Base-by-base conservation (phyloP, 805 yeast species). In the Ascoidea asiatica region DNA sequence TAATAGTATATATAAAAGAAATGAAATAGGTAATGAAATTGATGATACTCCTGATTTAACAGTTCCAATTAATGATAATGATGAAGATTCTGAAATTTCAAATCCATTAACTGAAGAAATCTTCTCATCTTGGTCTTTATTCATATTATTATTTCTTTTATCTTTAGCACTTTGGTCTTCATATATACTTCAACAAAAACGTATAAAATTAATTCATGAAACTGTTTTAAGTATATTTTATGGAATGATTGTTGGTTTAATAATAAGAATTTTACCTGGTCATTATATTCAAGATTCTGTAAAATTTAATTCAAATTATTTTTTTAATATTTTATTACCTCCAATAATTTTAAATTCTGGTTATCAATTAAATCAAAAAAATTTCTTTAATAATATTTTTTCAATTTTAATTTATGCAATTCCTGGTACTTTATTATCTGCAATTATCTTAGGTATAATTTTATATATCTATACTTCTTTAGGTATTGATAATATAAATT, bases 261-360 rank as follows among this genome's bases (percentile, higher is more conserved):
- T 92, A 19, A 88, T 94, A 48, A 73, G 99, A 53, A 71, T 90
- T 19, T 73, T 87, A 2, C 98, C 99, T 0, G 98, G 98, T 41
- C 97, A 88, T 60, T 88, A 87, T 62, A 94, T 92, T 54, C 98
- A 94, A 64, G 95, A 89, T 56, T 87, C 95, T 4, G 96, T 92
- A 43, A 88, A 95, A 47, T 92, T 92, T 70, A 90, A 90, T 54
- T 85, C 95, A 29, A 75, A 92, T 23, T 90, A 90, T 61, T 92
- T 92, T 65, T 92, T 92, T 73, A 92, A 92, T 59, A 79, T 92
- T 41, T 66, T 92, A 48, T 70, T 92, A 52, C 99, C 99, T 2
- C 99, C 99, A 1, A 92, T 92, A 57, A 92, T 92, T 51, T 69
- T 92, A 52, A 92, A 92, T 57, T 86, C 96, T 3, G 99, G 99